Evolutionary conservation across 179 eudicot species (phyloP).

Genomic region (Spinacia oleracea): DNA sequence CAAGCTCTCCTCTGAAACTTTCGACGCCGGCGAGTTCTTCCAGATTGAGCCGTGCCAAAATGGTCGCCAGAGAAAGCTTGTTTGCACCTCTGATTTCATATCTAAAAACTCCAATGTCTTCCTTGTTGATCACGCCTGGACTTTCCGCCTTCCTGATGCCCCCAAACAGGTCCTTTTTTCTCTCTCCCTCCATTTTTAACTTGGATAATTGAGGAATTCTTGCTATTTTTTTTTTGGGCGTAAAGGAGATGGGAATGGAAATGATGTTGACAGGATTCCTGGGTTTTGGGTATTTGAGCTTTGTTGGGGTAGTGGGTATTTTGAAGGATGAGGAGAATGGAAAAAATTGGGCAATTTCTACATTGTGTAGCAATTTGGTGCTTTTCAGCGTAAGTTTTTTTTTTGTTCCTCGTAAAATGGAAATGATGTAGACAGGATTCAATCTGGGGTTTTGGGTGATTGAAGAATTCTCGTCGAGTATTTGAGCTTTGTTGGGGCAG

Average conservation of each 20-base stretch:
- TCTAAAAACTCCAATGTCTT: constrained; percentile 60
- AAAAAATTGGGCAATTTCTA: background rate
- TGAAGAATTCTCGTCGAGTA: too few species aligned
- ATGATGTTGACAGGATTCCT: too few species aligned
- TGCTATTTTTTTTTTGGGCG: too few species aligned
- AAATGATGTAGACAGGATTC: too few species aligned
- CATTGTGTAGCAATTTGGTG: background rate
- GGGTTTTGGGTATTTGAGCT: background rate
- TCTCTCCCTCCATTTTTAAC: background rate
- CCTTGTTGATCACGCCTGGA: constrained; percentile 95
- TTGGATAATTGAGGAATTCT: background rate
- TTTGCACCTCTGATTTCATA: constrained; percentile 47
- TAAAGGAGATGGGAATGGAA: too few species aligned
- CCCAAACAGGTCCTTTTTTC: constrained; percentile 59
- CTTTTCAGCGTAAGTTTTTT: background rate
- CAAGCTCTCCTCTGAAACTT: constrained; percentile 71
- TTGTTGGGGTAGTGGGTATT: background rate
- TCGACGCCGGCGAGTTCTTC: constrained; percentile 81
- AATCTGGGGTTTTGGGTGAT: too few species aligned
- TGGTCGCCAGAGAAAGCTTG: constrained; percentile 73
- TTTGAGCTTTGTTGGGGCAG: background rate
- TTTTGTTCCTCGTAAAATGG: too few species aligned
- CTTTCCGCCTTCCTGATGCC: constrained; percentile 85
- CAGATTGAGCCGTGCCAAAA: constrained; percentile 70
- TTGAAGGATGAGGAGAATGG: background rate